Evolutionary conservation across 805 yeast genomes (phyloP), one percentile per base, ranked within the genome.

Genomic region (Middelhovenomyces tepae): DNA sequence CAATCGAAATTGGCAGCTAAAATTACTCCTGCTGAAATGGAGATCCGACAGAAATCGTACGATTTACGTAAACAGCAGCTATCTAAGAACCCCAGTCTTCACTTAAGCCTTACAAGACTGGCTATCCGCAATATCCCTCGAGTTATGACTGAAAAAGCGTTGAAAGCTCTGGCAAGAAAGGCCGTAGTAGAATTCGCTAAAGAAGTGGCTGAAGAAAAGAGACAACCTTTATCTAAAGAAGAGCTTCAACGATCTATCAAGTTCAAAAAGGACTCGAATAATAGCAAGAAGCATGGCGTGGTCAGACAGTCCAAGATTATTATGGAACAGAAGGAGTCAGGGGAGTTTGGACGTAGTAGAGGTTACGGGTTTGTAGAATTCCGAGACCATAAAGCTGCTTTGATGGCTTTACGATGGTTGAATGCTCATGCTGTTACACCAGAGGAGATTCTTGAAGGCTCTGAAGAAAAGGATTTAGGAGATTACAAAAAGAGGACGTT

Each of bases 391-490:
- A 81, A 80, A 57, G 56, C 78, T 42, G 97, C 98, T 1, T 68
- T 91, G 45, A 87, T 86, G 96, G 96, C 94, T 2, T 71, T 91
- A 36, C 75, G 98, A 65, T 91, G 95, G 95, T 68, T 91, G 56
- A 91, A 91, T 56, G 95, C 94, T 5, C 95, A 89, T 53, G 78
- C 73, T 50, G 94, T 91, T 5, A 62, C 83, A 0, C 57, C 57
- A 21, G 73, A 68, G 7, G 96, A 87, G 56, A 70, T 85, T 25
- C 42, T 45, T 2, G 54, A 32, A 4, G 59, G 54, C 4, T 49
- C 39, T 8, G 48, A 40, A 17, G 45, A 42, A 22, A 33, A 31
- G 25, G 48, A 44, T 23, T 25, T 45, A 14, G 27, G 35, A 5
- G 57, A 63, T 16, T 47, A 65, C 23, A 64, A 67, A 35, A 73